phyloP scores from a whole-genome alignment of 345 rosid genomes.

The Hibiscus trionum region DNA sequence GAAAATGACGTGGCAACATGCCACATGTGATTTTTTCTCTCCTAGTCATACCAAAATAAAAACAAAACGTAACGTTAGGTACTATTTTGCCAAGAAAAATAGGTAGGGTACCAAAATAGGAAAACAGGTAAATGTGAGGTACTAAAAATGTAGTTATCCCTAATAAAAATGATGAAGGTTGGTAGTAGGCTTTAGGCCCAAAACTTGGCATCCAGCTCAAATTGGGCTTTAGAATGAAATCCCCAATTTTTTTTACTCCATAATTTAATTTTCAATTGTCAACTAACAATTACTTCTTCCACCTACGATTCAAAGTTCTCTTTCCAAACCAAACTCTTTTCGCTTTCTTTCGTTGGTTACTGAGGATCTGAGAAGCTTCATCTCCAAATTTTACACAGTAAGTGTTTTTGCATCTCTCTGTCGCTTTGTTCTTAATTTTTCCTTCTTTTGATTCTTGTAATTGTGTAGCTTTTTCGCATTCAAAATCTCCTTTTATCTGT shows the following conservation, averaged over 20 bases:
- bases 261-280: neutral
- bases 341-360: neutral
- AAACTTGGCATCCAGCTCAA: neutral
- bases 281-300: neutral
- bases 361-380: neutral
- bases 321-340: neutral
- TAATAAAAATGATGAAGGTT: neutral
- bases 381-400: neutral
- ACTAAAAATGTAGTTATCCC: no score
- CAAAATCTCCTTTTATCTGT: neutral
- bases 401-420: neutral
- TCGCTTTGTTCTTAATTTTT: neutral
- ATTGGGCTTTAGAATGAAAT: slow-evolving; percentile 1
- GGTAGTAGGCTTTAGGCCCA: neutral
- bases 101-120: no score
- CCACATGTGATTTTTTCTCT: no score
- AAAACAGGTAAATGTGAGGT: no score
- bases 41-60: no score
- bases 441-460: neutral
- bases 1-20: no score
- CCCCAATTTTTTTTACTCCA: neutral
- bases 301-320: neutral
- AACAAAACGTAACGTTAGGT: no score
- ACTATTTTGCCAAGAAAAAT: no score
- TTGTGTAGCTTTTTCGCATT: neutral